phyloP scores from a whole-genome alignment of 306 rosid genomes.

The Castanopsis chinensis region DNA sequence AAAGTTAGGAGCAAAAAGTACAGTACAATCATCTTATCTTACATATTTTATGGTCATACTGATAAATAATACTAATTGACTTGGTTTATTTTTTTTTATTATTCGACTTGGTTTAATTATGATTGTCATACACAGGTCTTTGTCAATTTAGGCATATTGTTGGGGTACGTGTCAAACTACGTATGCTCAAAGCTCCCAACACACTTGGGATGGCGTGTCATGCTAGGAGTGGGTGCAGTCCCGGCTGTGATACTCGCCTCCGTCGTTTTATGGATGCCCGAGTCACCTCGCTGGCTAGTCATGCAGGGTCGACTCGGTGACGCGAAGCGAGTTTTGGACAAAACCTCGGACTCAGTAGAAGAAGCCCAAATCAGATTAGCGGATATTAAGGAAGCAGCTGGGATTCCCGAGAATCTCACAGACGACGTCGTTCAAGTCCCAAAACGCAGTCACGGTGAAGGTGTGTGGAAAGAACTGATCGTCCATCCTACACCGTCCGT shows the following conservation, averaged over 20 bases:
- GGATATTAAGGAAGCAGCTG: conserved; percentile 70
- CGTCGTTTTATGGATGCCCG: conserved; percentile 72
- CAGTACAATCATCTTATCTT: too few relatives aligned
- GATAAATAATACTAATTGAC: too few relatives aligned
- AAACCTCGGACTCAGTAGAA: conserved; percentile 56
- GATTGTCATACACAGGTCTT: conserved; percentile 39
- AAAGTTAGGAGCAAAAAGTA: too few relatives aligned
- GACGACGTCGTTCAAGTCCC: conserved; percentile 50
- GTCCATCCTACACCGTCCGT: conserved; percentile 60
- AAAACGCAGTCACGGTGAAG: conserved; percentile 41
- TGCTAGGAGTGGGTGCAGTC: conserved; percentile 69
- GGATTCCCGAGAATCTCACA: conserved; percentile 54
- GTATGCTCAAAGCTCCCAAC: conserved; percentile 51
- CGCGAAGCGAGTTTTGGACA: conserved; percentile 52
- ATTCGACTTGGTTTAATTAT: neutral
- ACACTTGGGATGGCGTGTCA: conserved; percentile 67
- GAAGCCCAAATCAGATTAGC: conserved; percentile 54
- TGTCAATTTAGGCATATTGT: conserved; percentile 55
- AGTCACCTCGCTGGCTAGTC: conserved; percentile 87
- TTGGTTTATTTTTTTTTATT: too few relatives aligned
- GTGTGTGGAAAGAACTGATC: conserved; percentile 68
- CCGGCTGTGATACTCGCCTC: conserved; percentile 48
- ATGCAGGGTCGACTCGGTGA: conserved; percentile 79
- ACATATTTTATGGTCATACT: too few relatives aligned
- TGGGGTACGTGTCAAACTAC: conserved; percentile 72